Evolutionary conservation across 768 basidiomycete genomes (phyloP), one percentile per base, ranked within the genome.

Genomic region (Mycena haematopus): DNA sequence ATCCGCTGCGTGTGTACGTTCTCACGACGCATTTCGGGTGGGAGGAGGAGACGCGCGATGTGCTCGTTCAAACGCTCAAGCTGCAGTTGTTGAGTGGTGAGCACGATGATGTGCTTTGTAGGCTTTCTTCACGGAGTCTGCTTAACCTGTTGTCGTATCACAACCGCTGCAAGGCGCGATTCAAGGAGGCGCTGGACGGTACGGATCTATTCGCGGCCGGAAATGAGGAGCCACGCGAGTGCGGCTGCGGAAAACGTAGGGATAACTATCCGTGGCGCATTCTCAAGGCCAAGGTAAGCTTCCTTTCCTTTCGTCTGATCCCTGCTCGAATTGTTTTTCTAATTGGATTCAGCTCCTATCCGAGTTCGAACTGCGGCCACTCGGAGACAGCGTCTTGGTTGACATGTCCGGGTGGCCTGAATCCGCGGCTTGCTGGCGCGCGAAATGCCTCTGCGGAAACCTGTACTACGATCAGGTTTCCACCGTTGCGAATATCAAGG

Each of bases 1-100:
- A 79, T 14, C 82, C 84, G 2, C 65, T 85, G n/a, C 78, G 81
- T 21, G 72, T 84, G 11, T 84, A 84, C 58, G 80, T 75, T 2
- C 72, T 85, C 45, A 76, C 81, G 9, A 76, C 78, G 21, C 76
- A 76, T 33, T 79, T 76, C 56, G 78, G 76, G 8, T 84, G 83
- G 81, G 73, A 73, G 46, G 75, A 79, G 45, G 83, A 83, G 68
- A 76, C 78, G 7, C 73, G 73, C 61, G 58, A 77, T 13, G 81
- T 83, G 3, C 77, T 82, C 3, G 72, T 75, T 21, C 68, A 75
- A 40, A 82, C 84, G 10, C 69, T 85, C 22, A 66, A 67, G 17
- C 64, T 81, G 15, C 72, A 79, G 55, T 69, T 86, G 2, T 75
- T 77, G 59, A 72, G 75, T 17, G 74, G 77, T 6, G 67, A 70